Percentiles rank a stretch among this genome's conserved stretches.
phyloP scores from a whole-genome alignment of 73 alveolate species.

The Durusdinium trenchii region DNA sequence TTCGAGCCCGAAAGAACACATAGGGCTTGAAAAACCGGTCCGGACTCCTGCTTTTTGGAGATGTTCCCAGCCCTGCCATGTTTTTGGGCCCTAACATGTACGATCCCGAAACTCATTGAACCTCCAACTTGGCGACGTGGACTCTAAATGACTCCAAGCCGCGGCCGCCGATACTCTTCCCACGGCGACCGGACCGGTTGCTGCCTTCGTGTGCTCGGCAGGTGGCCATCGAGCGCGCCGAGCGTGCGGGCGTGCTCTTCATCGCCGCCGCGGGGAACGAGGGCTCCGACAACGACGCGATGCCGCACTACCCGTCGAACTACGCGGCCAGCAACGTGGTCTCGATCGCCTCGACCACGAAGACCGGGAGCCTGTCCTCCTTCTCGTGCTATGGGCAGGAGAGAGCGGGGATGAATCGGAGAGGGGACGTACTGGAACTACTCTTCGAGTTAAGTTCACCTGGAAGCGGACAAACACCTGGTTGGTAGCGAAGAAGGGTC shows the following conservation, averaged over 20 bases:
- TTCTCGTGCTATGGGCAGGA: slow-evolving; percentile 72
- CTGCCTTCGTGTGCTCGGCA: neutral
- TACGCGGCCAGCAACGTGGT: slow-evolving; percentile 45
- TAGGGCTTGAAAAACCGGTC: too few species aligned
- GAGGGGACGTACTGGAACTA: too few species aligned
- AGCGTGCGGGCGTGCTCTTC: slow-evolving; percentile 66
- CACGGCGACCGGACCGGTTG: neutral
- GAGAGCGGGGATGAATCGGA: too few species aligned
- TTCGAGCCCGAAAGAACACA: too few species aligned
- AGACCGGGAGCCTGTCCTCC: slow-evolving; percentile 68
- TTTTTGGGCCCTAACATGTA: too few species aligned
- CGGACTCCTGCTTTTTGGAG: too few species aligned
- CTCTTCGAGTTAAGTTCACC: too few species aligned
- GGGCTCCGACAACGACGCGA: slow-evolving; percentile 83
- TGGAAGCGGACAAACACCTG: too few species aligned
- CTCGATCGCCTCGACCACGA: slow-evolving; percentile 62
- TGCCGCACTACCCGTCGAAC: slow-evolving; percentile 77
- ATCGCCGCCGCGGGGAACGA: slow-evolving; percentile 94
- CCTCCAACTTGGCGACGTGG: neutral
- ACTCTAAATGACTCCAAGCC: neutral
- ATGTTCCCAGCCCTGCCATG: too few species aligned
- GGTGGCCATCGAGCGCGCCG: slow-evolving; percentile 88
- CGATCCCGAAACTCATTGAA: neutral
- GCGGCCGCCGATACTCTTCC: neutral
- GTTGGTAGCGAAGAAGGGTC: too few species aligned